These are phyloP conservation scores for Pseudopyricularia cyperi DNA, from an alignment of 2,329 filamentous ascomycete genomes.

Conservation along the genomic window DNA sequence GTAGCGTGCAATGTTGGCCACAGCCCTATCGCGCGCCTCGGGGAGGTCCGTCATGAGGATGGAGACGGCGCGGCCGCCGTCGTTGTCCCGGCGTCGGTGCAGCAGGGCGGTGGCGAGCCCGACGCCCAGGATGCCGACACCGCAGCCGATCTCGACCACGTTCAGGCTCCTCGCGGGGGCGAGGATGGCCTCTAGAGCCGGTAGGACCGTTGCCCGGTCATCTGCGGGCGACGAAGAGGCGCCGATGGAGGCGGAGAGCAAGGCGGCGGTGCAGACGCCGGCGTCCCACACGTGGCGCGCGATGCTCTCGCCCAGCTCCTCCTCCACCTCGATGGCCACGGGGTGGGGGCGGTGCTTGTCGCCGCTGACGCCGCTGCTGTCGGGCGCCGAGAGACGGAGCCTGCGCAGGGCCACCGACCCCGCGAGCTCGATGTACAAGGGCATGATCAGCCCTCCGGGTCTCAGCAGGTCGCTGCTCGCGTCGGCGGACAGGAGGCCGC, in stretches of 20 bases:
- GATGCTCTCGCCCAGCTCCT: slow-evolving; percentile 47
- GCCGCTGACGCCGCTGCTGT: neutral
- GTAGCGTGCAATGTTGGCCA: slow-evolving; percentile 28
- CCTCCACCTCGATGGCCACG: slow-evolving; percentile 28
- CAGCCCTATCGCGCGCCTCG: slow-evolving; percentile 36
- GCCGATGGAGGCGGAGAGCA: slow-evolving; percentile 19
- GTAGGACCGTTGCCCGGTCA: slow-evolving; percentile 13
- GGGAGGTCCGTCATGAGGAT: slow-evolving; percentile 36
- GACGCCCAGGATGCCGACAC: slow-evolving; percentile 41
- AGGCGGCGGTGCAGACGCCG: slow-evolving; percentile 31
- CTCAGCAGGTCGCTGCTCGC: slow-evolving; percentile 11
- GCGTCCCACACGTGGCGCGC: slow-evolving; percentile 48
- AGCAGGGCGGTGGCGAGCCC: slow-evolving; percentile 23
- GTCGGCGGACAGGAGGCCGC: neutral
- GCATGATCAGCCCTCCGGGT: slow-evolving; percentile 26
- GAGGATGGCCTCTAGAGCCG: neutral
- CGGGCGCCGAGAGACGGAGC: slow-evolving; percentile 12
- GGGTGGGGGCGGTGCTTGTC: slow-evolving; percentile 5
- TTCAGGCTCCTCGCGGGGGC: slow-evolving; percentile 16
- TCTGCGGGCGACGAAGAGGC: slow-evolving; percentile 7
- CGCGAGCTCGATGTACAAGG: slow-evolving; percentile 23
- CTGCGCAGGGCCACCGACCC: slow-evolving; percentile 16
- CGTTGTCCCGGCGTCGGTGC: neutral
- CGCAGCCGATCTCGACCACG: slow-evolving; percentile 42
- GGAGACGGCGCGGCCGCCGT: neutral